phyloP scores from a whole-genome alignment of 805 yeast species.

The Saccharomycopsis fermentans region DNA sequence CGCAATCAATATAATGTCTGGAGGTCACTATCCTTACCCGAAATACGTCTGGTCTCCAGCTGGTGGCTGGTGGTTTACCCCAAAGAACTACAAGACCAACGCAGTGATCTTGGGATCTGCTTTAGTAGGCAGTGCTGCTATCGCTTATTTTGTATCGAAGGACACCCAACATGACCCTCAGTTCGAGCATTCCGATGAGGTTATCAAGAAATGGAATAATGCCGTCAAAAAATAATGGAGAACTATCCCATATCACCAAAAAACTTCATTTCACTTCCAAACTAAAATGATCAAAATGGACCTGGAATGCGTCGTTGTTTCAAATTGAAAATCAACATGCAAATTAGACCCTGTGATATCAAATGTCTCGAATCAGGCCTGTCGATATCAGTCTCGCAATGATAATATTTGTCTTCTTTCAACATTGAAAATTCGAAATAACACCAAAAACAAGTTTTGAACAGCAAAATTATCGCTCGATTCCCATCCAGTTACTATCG shows the following conservation, averaged over 20 bases:
- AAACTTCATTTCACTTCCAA: neutral
- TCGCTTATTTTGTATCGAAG: neutral
- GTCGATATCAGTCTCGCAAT: no score
- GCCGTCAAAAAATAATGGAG: conserved; percentile 12
- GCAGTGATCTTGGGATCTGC: conserved; percentile 8
- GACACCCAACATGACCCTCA: conserved; percentile 10
- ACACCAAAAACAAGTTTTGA: no score
- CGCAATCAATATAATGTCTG: conserved; percentile 8
- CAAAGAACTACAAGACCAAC: conserved; percentile 17
- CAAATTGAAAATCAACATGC: no score
- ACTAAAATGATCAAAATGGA: no score
- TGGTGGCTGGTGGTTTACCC: conserved; percentile 20
- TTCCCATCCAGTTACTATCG: no score
- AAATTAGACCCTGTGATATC: no score
- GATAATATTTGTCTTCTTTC: no score
- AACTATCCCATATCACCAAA: neutral
- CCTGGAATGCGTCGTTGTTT: no score
- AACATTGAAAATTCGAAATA: no score
- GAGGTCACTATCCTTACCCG: conserved; percentile 18
- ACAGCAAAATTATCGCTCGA: no score
- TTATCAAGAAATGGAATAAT: conserved; percentile 14
- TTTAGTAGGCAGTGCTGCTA: neutral
- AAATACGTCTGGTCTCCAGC: conserved; percentile 19
- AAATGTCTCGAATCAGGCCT: no score
- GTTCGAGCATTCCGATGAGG: conserved; percentile 13